Evolutionary conservation across 2,329 filamentous ascomycete species (phyloP).

Genomic region (Catunica adiposa): DNA sequence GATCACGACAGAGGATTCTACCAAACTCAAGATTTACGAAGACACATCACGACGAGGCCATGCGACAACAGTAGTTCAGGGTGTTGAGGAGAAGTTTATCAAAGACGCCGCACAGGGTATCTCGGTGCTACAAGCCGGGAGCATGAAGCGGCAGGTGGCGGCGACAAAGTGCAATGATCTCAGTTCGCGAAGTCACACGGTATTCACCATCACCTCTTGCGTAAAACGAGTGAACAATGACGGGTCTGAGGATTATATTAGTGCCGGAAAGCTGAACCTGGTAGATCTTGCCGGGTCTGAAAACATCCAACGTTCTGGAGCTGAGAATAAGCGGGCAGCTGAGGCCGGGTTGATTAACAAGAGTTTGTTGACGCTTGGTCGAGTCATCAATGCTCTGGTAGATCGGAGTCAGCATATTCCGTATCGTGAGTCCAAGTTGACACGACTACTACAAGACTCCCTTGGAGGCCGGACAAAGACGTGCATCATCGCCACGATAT

Average conservation of each 20-base stretch:
- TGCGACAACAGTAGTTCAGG: conserved; percentile 74
- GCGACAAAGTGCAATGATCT: conserved; percentile 99
- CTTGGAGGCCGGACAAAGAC: conserved; percentile 91
- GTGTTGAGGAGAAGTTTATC: conserved; percentile 94
- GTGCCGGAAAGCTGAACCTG: conserved; percentile 83
- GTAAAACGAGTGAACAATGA: conserved; percentile 67
- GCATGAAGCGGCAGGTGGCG: conserved; percentile 89
- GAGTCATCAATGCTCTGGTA: conserved; percentile 93
- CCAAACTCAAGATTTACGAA: conserved; percentile 90
- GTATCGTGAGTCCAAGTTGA: conserved; percentile 85
- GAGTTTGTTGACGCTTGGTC: conserved; percentile 80
- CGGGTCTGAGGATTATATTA: conserved; percentile 78
- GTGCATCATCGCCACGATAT: conserved; percentile 94
- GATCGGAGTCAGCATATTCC: conserved; percentile 84
- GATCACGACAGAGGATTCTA: conserved; percentile 61
- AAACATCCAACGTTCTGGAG: conserved; percentile 91
- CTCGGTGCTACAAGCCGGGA: conserved; percentile 73
- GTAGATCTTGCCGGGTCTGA: conserved; percentile 95
- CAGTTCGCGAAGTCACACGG: conserved; percentile 89
- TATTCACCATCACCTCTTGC: conserved; percentile 90
- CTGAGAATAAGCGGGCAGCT: conserved; percentile 91
- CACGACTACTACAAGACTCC: conserved; percentile 86
- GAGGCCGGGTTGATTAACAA: conserved; percentile 98
- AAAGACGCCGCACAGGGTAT: conserved; percentile 72
- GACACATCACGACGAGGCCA: conserved; percentile 78